These are phyloP conservation scores for Calonectria hongkongensis DNA, from an alignment of 2,329 filamentous ascomycete genomes.

Conservation along the genomic window DNA sequence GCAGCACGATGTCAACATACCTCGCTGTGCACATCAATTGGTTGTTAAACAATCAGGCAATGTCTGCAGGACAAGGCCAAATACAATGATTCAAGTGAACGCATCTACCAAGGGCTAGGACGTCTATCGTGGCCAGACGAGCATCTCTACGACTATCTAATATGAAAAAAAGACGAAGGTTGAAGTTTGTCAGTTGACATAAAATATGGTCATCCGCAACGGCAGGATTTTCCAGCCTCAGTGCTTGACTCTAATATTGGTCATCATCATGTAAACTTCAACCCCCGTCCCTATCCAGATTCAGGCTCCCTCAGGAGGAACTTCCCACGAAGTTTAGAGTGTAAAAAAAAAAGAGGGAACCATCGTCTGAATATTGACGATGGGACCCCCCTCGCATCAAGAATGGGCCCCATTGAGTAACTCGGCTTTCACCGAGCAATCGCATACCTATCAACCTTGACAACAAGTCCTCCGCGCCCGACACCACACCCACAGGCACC, in stretches of 20 bases:
- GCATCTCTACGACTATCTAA: slow-evolving; percentile 17
- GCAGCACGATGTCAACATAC: too few relatives aligned
- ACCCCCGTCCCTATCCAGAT: slow-evolving; percentile 50
- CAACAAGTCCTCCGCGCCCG: slow-evolving; percentile 81
- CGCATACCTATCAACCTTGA: slow-evolving; percentile 99
- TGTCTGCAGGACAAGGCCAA: too few relatives aligned
- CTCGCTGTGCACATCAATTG: too few relatives aligned
- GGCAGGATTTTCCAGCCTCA: slow-evolving; percentile 73
- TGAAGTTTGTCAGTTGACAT: slow-evolving; percentile 59
- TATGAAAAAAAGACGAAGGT: slow-evolving; percentile 28
- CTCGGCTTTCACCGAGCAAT: slow-evolving; percentile 82
- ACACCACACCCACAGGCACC: slow-evolving; percentile 66
- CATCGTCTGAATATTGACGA: slow-evolving; percentile 49
- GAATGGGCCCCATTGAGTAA: slow-evolving; percentile 99
- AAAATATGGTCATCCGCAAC: slow-evolving; percentile 57
- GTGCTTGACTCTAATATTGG: slow-evolving; percentile 98
- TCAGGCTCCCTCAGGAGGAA: slow-evolving; percentile 57
- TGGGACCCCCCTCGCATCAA: slow-evolving; percentile 90
- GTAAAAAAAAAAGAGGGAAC: slow-evolving; percentile 54
- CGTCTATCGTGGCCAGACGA: neutral
- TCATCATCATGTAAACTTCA: slow-evolving; percentile 92
- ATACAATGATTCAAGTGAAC: too few relatives aligned
- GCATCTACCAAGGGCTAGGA: neutral
- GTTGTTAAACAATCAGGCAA: too few relatives aligned
- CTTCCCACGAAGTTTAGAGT: slow-evolving; percentile 66